Conservation (phyloP, 768 basidiomycete species). For the Cubamyces lactineus region DNA sequence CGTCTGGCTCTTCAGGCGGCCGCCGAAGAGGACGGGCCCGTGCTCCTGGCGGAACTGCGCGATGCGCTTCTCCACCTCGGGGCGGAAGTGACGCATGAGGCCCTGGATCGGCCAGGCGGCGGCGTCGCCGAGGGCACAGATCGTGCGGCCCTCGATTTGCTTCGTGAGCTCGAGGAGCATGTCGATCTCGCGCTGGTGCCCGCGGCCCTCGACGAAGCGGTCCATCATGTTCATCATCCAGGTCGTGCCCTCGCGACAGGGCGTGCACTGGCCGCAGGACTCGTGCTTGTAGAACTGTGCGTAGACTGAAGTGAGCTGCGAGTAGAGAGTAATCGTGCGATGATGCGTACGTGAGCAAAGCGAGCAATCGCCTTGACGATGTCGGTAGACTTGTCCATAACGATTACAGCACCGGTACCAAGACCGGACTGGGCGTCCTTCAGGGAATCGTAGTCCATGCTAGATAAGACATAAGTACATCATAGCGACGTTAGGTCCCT, state of each 20-base stretch:
- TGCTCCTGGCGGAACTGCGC: constrained; percentile 71
- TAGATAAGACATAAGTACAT: constrained; percentile 31
- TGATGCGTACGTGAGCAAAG: constrained; percentile 67
- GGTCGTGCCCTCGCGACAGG: constrained; percentile 92
- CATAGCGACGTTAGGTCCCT: neutral
- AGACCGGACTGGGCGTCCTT: constrained; percentile 97
- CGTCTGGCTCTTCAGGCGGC: constrained; percentile 67
- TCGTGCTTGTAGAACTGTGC: constrained; percentile 95
- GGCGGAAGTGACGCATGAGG: constrained; percentile 96
- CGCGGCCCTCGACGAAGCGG: constrained; percentile 90
- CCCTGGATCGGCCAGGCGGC: constrained; percentile 99
- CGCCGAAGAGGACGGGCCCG: constrained; percentile 89
- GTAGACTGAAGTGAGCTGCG: neutral
- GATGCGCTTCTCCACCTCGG: constrained; percentile 90
- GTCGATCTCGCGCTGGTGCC: constrained; percentile 92
- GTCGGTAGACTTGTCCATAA: constrained; percentile 98
- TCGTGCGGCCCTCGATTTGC: constrained; percentile 96
- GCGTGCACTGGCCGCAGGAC: constrained; percentile 96
- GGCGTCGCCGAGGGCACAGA: constrained; percentile 95
- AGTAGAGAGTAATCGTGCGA: too few relatives aligned
- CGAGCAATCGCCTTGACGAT: constrained; percentile 93
- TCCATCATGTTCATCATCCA: constrained; percentile 99
- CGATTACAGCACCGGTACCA: constrained; percentile 97
- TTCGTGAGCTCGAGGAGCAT: constrained; percentile 98
- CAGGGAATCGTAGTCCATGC: constrained; percentile 98